These are phyloP conservation scores for Stephanodiscus minutulus DNA, from an alignment of 108 stramenopile species.

Conservation along the genomic window DNA sequence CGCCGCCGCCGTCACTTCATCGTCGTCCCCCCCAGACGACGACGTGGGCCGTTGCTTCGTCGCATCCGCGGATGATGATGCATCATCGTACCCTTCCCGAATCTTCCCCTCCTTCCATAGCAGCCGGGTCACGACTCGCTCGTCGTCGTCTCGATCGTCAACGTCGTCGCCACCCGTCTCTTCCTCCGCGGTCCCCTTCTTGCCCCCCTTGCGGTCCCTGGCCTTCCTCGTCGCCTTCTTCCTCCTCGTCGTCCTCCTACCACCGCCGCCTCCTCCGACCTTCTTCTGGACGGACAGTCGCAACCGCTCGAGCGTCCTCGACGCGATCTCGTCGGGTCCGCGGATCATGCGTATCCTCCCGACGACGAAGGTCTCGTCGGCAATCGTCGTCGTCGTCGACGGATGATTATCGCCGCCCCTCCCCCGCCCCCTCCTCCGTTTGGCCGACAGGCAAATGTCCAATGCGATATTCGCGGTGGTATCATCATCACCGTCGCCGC, in stretches of 20 bases:
- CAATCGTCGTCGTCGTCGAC: not conserved
- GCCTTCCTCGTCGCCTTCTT: slow-evolving; percentile 14
- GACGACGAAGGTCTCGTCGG: not conserved
- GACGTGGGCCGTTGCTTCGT: no score
- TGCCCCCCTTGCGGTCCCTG: no score
- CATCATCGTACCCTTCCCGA: not conserved
- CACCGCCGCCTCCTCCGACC: not conserved
- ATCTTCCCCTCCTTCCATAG: slow-evolving; percentile 2
- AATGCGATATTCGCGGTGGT: slow-evolving; percentile 7
- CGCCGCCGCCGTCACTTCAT: not conserved
- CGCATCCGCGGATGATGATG: no score
- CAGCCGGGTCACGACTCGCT: not conserved
- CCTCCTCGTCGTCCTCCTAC: not conserved
- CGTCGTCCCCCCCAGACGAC: not conserved
- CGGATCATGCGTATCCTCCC: slow-evolving; percentile 51
- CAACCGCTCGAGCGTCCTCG: slow-evolving; percentile 28
- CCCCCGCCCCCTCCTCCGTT: not conserved
- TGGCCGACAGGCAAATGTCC: slow-evolving; percentile 22
- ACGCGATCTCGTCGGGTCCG: slow-evolving; percentile 25
- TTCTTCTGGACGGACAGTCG: slow-evolving; percentile 44
- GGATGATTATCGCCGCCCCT: not conserved
- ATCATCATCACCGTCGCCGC: not conserved
- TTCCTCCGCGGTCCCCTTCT: no score
- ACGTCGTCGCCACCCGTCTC: not conserved
- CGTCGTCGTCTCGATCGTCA: not conserved